Evolutionary conservation across 306 rosid genomes (phyloP).

Genomic region (Castanopsis chinensis): DNA sequence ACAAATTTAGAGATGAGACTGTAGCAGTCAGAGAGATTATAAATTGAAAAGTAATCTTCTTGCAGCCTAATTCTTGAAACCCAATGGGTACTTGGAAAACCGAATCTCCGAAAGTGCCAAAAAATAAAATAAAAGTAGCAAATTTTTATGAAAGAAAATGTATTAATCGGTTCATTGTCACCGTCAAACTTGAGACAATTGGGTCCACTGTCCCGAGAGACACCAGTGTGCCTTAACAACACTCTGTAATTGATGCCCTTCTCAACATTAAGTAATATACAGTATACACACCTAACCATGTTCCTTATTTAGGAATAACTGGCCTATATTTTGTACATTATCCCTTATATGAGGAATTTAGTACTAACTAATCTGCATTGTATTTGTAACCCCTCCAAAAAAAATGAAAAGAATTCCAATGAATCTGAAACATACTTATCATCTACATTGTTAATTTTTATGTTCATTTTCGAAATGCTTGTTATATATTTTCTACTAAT

Average conservation of each 20-base stretch:
- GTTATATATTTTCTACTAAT: no score
- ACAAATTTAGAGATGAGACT: neutral
- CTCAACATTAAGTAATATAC: neutral
- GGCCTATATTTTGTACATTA: neutral
- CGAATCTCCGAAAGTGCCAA: constrained; percentile 13
- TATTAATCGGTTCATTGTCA: neutral
- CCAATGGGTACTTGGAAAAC: constrained; percentile 6
- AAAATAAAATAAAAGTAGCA: neutral
- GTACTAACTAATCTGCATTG: no score
- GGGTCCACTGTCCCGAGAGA: constrained; percentile 8
- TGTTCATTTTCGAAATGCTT: no score
- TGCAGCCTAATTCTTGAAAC: neutral
- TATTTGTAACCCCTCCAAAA: no score
- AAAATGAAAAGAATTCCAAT: no score
- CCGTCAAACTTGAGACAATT: constrained; percentile 1
- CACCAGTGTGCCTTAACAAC: neutral
- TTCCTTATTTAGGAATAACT: neutral
- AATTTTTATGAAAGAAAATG: neutral
- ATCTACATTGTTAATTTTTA: no score
- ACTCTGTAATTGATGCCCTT: neutral
- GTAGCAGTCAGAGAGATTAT: neutral
- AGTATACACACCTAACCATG: neutral
- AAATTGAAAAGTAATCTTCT: neutral
- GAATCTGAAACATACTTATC: no score
- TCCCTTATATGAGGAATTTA: neutral